Evolutionary conservation across 202 grass and related monocot species (phyloP), one percentile per base, ranked within the genome.

Genomic region (Brachypodium distachyon): DNA sequence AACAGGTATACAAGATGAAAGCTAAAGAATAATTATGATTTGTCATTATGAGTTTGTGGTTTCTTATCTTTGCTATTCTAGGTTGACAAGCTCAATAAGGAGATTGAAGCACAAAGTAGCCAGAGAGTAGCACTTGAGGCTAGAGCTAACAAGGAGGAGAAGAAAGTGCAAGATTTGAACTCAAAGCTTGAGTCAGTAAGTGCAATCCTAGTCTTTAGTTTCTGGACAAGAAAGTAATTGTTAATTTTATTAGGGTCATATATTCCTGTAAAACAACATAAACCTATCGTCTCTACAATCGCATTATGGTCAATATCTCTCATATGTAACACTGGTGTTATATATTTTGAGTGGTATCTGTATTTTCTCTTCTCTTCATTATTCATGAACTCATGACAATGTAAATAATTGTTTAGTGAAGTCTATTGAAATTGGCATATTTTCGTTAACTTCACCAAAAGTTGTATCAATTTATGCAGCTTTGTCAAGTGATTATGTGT

Each of bases 121-220:
- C 67, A 91, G 72, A 87, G 63, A 76, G 56, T 78, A 87, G 39
- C 61, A 73, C 55, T 93, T 29, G 85, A 99, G 54, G 61, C 79
- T 77, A 87, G 77, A 70, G 68, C 76, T 52, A 78, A 31, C 17
- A 66, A 78, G 54, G 85, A 90, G 0, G 85, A 96, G 70, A 83
- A 81, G 79, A 89, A 87, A 72, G 81, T 83, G 3, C 74, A 88
- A 65, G 78, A 96, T 37, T 73, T 99, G 31, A 91, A 70, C 69
- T 32, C 61, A 32, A 89, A 96, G 59, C 72, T 99, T 57, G 62
- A 91, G 51, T 66, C 65, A 39, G 96, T 99, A 83, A 96, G 87
- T 87, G 68, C 43, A 63, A 40, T 33, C 5, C 17, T 70, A 52
- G 29, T 17, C 43, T 68, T 60, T 8, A 52, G 18, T 63, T 38